Evolutionary conservation across 2,329 filamentous ascomycete species (phyloP), one percentile per base, ranked within the genome.

Genomic region (Hymenoscyphus fraxineus): DNA sequence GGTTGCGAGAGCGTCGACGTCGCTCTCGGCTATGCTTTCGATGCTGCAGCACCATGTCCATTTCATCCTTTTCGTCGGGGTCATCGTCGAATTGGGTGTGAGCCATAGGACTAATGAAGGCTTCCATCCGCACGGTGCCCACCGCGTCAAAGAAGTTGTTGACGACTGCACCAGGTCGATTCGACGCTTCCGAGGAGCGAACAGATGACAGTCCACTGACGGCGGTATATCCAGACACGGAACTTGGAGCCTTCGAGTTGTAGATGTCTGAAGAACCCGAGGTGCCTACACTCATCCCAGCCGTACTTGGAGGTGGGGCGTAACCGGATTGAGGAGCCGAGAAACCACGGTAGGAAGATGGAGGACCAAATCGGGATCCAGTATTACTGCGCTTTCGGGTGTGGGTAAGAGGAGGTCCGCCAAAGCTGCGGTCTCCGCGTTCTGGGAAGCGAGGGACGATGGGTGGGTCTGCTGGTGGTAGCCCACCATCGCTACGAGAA

Each of bases 121-220:
- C 95, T 77, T 98, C 94, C 94, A 99, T 98, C 35, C 95, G 87
- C 58, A 98, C 87, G 1, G 93, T 98, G 1, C 93, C 93, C 64
- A 96, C 89, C 1, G 90, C 90, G 71, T 96, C 93, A 73, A 95
- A 95, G 79, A 95, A 93, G 76, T 76, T 76, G 51, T 75, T 74
- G 12, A 72, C 71, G 13, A 73, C 72, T 6, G 66, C 69, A 74
- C 57, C 71, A 19, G 74, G 73, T 6, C 72, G 69, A 54, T 67
- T 64, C 16, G 70, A 72, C 2, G 72, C 73, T 59, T 76, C 74
- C 7, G 71, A 74, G 16, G 73, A 74, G 9, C 73, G 72, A 55
- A 74, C 69, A 0, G 72, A 74, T 9, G 71, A 72, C 27, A 70
- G 70, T 73, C 75, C 65, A 78, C 80, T 72, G 10, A 67, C 66